These are phyloP conservation scores for Aspergillus funiculosus DNA, from an alignment of 495 filamentous ascomycete species.

Conservation along the genomic window DNA sequence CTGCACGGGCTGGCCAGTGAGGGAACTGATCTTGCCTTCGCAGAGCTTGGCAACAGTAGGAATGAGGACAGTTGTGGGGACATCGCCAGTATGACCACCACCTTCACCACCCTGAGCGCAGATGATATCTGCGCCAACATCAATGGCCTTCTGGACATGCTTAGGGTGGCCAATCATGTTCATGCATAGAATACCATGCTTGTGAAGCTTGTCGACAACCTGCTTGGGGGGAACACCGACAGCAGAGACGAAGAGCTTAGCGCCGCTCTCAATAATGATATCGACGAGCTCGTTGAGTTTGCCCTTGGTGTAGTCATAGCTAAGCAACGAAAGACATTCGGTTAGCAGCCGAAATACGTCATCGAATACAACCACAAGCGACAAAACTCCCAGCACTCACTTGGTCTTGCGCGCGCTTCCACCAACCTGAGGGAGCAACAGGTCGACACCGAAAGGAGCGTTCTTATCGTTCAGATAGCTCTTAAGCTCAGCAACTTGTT, in stretches of 20 bases:
- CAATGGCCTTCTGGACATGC: constrained; percentile 91
- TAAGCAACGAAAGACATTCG: constrained; percentile 30
- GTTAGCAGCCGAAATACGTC: constrained; percentile 18
- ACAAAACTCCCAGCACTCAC: constrained; percentile 43
- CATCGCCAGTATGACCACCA: constrained; percentile 86
- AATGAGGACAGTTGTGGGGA: constrained; percentile 82
- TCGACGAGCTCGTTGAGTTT: constrained; percentile 88
- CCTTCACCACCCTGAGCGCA: constrained; percentile 92
- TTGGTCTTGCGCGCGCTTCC: constrained; percentile 92
- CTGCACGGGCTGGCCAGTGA: constrained; percentile 81
- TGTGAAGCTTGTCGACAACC: constrained; percentile 85
- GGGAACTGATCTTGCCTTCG: constrained; percentile 74
- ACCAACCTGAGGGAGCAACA: constrained; percentile 90
- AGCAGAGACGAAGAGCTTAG: constrained; percentile 92
- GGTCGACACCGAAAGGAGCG: constrained; percentile 96
- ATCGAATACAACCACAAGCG: background rate
- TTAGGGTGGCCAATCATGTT: constrained; percentile 99
- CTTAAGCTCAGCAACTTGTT: constrained; percentile 95
- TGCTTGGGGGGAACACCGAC: constrained; percentile 87
- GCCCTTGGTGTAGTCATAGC: constrained; percentile 99
- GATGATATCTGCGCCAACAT: constrained; percentile 83
- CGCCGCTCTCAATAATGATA: constrained; percentile 85
- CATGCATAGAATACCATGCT: constrained; percentile 88
- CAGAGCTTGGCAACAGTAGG: constrained; percentile 81
- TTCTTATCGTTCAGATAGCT: constrained; percentile 85